Base-by-base conservation (phyloP, 805 yeast species). In the Candida ipomoeae region DNA sequence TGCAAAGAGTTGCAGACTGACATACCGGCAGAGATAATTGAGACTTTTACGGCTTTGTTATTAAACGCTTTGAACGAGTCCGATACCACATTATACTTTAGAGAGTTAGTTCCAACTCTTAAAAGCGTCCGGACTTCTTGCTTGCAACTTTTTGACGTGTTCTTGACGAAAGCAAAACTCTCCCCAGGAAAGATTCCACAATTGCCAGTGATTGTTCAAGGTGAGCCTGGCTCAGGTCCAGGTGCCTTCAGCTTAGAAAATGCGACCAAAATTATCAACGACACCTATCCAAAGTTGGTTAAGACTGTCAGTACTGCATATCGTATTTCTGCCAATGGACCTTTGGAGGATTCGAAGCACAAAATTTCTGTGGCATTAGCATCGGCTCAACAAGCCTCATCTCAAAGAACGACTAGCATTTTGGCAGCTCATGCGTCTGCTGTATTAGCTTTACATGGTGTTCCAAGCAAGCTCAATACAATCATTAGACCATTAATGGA, bases 171-270 rank as follows among this genome's bases (percentile, higher is more conserved):
- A 32, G 97, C 92, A 4, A 86, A 85, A 65, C 66, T 92, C 18
- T 76, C 92, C 1, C 79, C 82, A 11, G 73, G 79, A 18, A 85
- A 84, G 62, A 65, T 89, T 5, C 97, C 97, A 0, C 87, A 83
- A 48, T 66, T 94, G 17, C 94, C 99, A 0, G 84, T 90, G 5
- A 83, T 91, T 8, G 97, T 92, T 3, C 92, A 90, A 66, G 99
- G 99, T 34, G 98, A 94, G 63, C 75, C 82, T 1, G 96, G 88
- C 52, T 96, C 97, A 2, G 97, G 97, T 2, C 89, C 96, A 1
- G 90, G 85, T 59, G 98, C 97, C 0, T 94, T 94, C 68, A 81
- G 89, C 14, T 65, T 94, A 38, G 86, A 79, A 40, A 79, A 81
- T 53, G 97, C 97, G 1, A 86, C 86, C 50, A 79, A 81, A 54